A percentile compares a stretch with the other conserved stretches of the same genome.
phyloP scores from a whole-genome alignment of 192 early-diverging fungal species.

The Podochytrium sp. region DNA sequence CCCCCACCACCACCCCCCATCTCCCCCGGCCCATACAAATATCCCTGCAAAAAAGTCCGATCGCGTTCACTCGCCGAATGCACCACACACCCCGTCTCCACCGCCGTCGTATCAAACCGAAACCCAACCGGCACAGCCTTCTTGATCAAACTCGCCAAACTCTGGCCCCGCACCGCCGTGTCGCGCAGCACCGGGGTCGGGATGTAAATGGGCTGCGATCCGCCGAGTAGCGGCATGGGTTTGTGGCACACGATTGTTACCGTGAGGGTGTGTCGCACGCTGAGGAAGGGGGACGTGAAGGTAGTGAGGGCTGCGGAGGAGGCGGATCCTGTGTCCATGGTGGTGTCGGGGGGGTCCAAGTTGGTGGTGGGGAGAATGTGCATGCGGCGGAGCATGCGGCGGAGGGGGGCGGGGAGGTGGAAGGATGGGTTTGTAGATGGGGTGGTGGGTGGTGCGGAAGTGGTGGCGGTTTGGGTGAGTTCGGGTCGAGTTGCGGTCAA shows the following conservation, averaged over 20 bases:
- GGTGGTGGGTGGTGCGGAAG: neutral
- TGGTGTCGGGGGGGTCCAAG: neutral
- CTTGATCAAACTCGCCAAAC: neutral
- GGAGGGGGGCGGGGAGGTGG: too few species aligned
- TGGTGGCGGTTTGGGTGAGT: neutral
- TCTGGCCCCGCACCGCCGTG: neutral
- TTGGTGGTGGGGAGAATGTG: neutral
- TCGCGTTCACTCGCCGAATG: conserved; percentile 11
- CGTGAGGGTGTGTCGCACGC: neutral
- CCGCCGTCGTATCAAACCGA: conserved; percentile 2
- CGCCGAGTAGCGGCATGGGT: neutral
- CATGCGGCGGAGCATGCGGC: neutral
- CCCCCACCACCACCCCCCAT: neutral
- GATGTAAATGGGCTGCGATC: neutral
- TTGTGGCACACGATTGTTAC: conserved; percentile 17
- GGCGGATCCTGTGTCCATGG: neutral
- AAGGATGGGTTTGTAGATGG: neutral
- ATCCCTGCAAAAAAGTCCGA: conserved; percentile 15
- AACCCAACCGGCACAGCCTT: conserved; percentile 17
- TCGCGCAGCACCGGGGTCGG: neutral
- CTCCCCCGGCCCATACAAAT: conserved; percentile 17
- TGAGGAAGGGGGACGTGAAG: conserved; percentile 14
- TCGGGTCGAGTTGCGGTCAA: neutral
- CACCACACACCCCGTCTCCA: conserved; percentile 4
- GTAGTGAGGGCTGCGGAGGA: conserved; percentile 5